Conservation (phyloP, 2,329 filamentous ascomycete species). For the Exophiala sp. region DNA sequence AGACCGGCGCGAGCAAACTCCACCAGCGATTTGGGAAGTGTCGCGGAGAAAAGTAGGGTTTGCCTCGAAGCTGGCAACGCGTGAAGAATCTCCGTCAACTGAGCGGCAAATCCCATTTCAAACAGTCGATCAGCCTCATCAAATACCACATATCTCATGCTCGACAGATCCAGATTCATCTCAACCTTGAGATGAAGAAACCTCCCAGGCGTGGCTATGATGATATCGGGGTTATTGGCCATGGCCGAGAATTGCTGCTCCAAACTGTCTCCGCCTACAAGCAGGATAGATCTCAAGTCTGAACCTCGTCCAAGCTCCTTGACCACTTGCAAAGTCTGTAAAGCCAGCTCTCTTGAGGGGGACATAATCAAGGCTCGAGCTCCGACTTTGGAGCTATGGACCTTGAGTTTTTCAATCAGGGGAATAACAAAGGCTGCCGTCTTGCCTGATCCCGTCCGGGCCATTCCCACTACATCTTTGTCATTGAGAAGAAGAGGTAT, state of each 20-base stretch:
- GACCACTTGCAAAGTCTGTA: conserved; percentile 93
- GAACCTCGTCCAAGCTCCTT: conserved; percentile 90
- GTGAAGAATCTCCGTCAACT: conserved; percentile 87
- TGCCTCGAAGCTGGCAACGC: conserved; percentile 78
- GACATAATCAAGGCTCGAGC: conserved; percentile 82
- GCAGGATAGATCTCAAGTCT: conserved; percentile 78
- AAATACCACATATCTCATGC: conserved; percentile 89
- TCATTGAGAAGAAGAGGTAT: conserved; percentile 85
- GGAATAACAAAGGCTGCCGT: conserved; percentile 97
- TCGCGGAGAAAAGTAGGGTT: conserved; percentile 91
- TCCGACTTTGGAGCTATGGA: conserved; percentile 80
- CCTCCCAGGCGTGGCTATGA: conserved; percentile 93
- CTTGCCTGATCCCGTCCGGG: conserved; percentile 96
- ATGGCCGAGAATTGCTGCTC: conserved; percentile 93
- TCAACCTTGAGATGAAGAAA: conserved; percentile 97
- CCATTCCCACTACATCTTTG: conserved; percentile 98
- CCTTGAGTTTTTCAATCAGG: conserved; percentile 90
- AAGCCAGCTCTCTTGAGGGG: conserved; percentile 84
- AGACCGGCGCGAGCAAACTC: conserved; percentile 92
- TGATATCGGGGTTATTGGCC: conserved; percentile 90
- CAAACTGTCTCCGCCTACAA: conserved; percentile 91
- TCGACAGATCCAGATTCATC: conserved; percentile 86
- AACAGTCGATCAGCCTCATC: conserved; percentile 96
- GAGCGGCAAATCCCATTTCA: conserved; percentile 95
- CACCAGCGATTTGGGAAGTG: conserved; percentile 84